These are phyloP conservation scores for Saxispiralis lemnorum DNA, from an alignment of 495 filamentous ascomycete species.

Conservation along the genomic window DNA sequence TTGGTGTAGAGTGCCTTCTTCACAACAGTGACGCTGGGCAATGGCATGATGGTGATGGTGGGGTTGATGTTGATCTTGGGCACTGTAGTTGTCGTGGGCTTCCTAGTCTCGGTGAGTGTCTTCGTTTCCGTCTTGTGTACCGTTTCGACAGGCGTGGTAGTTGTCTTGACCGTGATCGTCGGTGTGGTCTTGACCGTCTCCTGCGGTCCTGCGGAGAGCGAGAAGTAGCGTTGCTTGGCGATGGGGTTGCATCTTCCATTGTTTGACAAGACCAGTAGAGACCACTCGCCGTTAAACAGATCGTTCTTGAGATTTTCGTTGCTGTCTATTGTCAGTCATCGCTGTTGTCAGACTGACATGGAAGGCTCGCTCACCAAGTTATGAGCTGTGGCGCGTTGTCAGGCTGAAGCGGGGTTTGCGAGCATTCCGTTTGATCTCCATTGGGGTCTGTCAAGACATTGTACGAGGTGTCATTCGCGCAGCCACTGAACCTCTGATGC, in stretches of 20 bases:
- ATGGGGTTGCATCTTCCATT: conserved; percentile 21
- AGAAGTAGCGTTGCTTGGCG: conserved; percentile 24
- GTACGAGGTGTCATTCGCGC: conserved; percentile 17
- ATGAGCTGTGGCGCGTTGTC: conserved; percentile 19
- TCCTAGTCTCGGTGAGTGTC: conserved; percentile 9
- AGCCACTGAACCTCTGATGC: conserved; percentile 19
- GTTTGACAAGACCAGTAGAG: conserved; percentile 24
- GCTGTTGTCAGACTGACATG: not conserved
- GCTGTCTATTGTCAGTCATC: not conserved
- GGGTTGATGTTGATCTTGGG: conserved; percentile 16
- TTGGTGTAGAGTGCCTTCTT: conserved; percentile 18
- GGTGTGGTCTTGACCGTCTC: conserved; percentile 16
- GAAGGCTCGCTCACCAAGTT: conserved; percentile 19
- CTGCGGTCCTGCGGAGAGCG: conserved; percentile 21
- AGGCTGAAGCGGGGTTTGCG: conserved; percentile 18
- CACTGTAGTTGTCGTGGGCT: conserved; percentile 15
- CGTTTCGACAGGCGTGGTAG: conserved; percentile 16
- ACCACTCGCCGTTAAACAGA: conserved; percentile 20
- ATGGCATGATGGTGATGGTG: conserved; percentile 18
- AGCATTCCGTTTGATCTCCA: conserved; percentile 20
- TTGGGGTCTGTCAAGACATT: conserved; percentile 24
- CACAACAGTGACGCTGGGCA: conserved; percentile 13
- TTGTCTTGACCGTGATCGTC: conserved; percentile 2
- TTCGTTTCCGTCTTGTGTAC: conserved; percentile 14
- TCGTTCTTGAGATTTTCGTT: conserved; percentile 15